A percentile compares a stretch with the other conserved stretches of the same genome.
Evolutionary conservation across 495 filamentous ascomycete species (phyloP).

Genomic region (Glarea lozoyensis): DNA sequence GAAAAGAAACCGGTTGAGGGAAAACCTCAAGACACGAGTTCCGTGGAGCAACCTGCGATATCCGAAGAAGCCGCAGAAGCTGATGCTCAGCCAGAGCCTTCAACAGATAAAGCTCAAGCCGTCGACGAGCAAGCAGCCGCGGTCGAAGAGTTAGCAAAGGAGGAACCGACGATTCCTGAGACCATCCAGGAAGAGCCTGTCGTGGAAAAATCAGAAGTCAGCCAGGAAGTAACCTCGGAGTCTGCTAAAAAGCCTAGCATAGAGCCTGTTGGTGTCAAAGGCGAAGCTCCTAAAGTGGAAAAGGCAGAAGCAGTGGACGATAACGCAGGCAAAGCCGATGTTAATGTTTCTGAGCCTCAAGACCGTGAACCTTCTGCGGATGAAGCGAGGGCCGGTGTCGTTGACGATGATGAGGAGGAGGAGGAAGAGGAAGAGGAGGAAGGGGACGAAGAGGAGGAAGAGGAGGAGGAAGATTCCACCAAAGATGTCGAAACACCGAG

Average conservation of each 20-base stretch:
- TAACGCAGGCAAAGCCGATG: conserved; percentile 2
- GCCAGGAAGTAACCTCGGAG: too few relatives aligned
- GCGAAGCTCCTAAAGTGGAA: conserved; percentile 6
- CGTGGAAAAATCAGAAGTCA: too few relatives aligned
- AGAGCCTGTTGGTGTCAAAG: too few relatives aligned
- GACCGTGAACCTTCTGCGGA: conserved; percentile 6
- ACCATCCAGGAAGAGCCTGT: conserved; percentile 11
- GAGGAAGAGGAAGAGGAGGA: conserved; percentile 6
- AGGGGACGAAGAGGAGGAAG: not conserved
- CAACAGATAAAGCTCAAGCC: not conserved
- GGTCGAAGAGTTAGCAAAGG: conserved; percentile 2
- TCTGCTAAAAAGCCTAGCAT: too few relatives aligned
- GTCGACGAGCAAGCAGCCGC: conserved; percentile 20
- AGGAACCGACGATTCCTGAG: not conserved
- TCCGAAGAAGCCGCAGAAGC: conserved; percentile 5
- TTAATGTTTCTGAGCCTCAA: not conserved
- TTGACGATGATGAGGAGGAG: conserved; percentile 2
- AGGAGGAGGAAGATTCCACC: not conserved
- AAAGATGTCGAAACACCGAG: not conserved
- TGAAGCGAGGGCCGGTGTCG: conserved; percentile 6
- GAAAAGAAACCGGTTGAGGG: conserved; percentile 2
- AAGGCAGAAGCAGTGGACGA: conserved; percentile 7
- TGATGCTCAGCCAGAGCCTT: conserved; percentile 19
- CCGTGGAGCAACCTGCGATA: conserved; percentile 2
- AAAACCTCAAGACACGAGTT: not conserved